phyloP scores from a whole-genome alignment of 768 basidiomycete genomes.

The Chalciporus sphaerocephalus region DNA sequence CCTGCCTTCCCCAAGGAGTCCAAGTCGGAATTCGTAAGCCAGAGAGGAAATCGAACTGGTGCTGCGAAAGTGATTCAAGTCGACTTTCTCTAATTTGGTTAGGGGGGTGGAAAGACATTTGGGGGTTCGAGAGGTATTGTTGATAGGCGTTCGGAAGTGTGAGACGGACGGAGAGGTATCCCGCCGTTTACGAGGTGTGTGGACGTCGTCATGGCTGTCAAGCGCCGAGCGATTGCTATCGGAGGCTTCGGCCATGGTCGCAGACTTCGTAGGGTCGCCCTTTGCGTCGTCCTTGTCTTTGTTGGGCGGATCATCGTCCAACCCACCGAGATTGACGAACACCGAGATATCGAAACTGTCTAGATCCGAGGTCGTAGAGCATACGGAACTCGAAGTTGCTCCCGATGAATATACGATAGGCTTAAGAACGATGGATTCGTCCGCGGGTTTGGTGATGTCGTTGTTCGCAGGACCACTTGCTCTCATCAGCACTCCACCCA shows the following conservation, averaged over 20 bases:
- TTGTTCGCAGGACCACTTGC: conserved; percentile 13
- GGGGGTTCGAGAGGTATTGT: neutral
- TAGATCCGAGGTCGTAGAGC: neutral
- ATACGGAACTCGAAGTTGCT: conserved; percentile 1
- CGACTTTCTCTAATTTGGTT: conserved; percentile 12
- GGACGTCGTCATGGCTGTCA: neutral
- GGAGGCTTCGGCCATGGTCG: neutral
- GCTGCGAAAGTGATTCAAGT: conserved; percentile 11
- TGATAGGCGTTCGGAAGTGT: neutral
- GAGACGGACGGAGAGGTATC: conserved; percentile 12
- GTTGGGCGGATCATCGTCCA: neutral
- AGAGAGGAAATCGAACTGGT: conserved; percentile 25
- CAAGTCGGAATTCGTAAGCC: conserved; percentile 24
- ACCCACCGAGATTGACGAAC: conserved; percentile 10
- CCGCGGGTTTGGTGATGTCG: neutral
- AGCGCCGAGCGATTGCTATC: conserved; percentile 2
- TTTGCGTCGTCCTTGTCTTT: neutral
- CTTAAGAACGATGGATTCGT: neutral
- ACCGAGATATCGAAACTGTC: neutral
- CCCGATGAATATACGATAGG: neutral
- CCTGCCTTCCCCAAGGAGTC: conserved; percentile 22
- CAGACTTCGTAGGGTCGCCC: neutral
- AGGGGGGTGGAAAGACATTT: conserved; percentile 20
- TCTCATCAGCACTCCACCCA: conserved; percentile 16
- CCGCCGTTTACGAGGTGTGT: conserved; percentile 12